Conservation (phyloP, 345 rosid species). For the Cardiospermum halicacabum region DNA sequence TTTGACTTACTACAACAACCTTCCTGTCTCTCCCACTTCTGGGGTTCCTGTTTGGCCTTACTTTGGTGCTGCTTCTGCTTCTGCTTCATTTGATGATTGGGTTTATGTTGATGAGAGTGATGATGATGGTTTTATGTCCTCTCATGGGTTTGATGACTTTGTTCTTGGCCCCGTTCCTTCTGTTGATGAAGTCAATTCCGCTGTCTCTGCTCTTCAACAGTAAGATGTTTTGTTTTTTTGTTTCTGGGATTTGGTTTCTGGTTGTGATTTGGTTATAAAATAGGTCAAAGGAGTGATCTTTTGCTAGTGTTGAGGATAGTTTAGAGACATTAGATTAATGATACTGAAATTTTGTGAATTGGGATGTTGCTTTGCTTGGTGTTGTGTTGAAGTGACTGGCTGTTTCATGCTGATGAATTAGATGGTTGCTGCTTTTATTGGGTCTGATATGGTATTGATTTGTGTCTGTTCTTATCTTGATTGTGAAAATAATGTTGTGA, state of each 20-base stretch:
- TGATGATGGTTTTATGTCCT: slow-evolving; percentile 12
- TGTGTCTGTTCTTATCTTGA: not conserved
- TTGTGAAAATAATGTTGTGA: not conserved
- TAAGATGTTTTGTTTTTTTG: slow-evolving; percentile 22
- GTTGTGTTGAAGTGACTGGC: not conserved
- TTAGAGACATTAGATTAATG: not conserved
- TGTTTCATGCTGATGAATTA: not conserved
- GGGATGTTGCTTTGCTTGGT: not conserved
- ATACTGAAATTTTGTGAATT: not conserved
- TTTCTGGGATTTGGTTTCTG: not conserved
- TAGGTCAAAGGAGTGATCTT: no score
- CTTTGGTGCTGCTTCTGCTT: slow-evolving; percentile 20
- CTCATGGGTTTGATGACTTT: slow-evolving; percentile 32
- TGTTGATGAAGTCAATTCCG: slow-evolving; percentile 60
- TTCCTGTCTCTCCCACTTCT: slow-evolving; percentile 27
- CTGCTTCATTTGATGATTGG: slow-evolving; percentile 51
- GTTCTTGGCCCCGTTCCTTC: slow-evolving; percentile 63
- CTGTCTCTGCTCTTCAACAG: slow-evolving; percentile 73
- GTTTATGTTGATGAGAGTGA: slow-evolving; percentile 45
- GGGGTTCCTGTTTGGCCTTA: slow-evolving; percentile 29
- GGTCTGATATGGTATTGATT: not conserved
- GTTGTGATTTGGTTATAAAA: not conserved
- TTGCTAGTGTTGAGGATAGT: not conserved
- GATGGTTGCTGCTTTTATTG: not conserved
- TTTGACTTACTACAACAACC: slow-evolving; percentile 23